These are phyloP conservation scores for Oryza longistaminata DNA, from an alignment of 176 grass and related monocot genomes.

Conservation along the genomic window DNA sequence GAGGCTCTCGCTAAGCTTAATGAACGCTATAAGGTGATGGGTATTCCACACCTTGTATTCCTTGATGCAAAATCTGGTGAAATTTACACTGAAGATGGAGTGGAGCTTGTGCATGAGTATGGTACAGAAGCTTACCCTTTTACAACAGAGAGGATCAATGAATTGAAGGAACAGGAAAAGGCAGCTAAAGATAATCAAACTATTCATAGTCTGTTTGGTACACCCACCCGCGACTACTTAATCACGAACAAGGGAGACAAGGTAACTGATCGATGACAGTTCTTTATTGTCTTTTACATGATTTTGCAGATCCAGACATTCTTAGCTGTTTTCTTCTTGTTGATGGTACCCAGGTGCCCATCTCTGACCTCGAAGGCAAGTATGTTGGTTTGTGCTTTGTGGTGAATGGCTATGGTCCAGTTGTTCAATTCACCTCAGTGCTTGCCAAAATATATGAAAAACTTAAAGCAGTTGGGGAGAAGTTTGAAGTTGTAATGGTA, in stretches of 20 bases:
- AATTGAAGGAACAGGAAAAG: slow-evolving; percentile 68
- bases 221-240: slow-evolving; percentile 54
- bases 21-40: slow-evolving; percentile 44
- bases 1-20: slow-evolving; percentile 45
- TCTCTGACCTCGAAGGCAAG: slow-evolving; percentile 77
- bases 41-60: slow-evolving; percentile 63
- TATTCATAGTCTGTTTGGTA: slow-evolving; percentile 56
- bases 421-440: slow-evolving; percentile 53
- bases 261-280: slow-evolving; percentile 45
- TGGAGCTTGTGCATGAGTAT: slow-evolving; percentile 51
- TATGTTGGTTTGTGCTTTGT: slow-evolving; percentile 68
- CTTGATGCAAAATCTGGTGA: slow-evolving; percentile 61
- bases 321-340: slow-evolving; percentile 18
- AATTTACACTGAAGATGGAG: slow-evolving; percentile 48
- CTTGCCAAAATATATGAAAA: slow-evolving; percentile 70
- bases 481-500: slow-evolving; percentile 73
- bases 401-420: slow-evolving; percentile 28
- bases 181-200: slow-evolving; percentile 70
- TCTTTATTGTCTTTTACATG: slow-evolving; percentile 10
- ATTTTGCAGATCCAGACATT: slow-evolving; percentile 8
- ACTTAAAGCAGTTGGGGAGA: slow-evolving; percentile 67
- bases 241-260: slow-evolving; percentile 63
- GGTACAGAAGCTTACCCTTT: slow-evolving; percentile 77
- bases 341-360: slow-evolving; percentile 58
- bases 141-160: slow-evolving; percentile 52